These are phyloP conservation scores for Cubamyces sp. DNA, from an alignment of 768 basidiomycete genomes.

Conservation along the genomic window DNA sequence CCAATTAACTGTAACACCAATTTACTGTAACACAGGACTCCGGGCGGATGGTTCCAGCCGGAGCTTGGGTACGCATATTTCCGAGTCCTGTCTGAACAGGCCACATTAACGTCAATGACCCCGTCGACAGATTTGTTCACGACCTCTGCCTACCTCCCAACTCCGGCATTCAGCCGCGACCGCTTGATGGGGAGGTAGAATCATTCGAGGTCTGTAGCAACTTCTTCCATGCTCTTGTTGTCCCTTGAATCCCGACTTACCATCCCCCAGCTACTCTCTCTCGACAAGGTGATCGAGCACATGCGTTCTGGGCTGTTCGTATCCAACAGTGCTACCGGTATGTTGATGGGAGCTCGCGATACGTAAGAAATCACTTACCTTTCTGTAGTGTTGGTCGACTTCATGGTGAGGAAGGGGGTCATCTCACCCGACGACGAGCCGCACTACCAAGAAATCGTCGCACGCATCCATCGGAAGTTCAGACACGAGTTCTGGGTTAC, in stretches of 20 bases:
- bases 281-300: slow-evolving; percentile 62
- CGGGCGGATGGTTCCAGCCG: slow-evolving; percentile 81
- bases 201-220: slow-evolving; percentile 72
- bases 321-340: slow-evolving; percentile 87
- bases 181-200: slow-evolving; percentile 93
- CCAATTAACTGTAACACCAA: not conserved
- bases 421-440: slow-evolving; percentile 90
- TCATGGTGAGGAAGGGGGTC: slow-evolving; percentile 84
- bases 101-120: too few species aligned
- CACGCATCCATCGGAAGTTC: slow-evolving; percentile 73
- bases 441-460: slow-evolving; percentile 75
- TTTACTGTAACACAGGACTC: slow-evolving; percentile 49
- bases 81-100: too few species aligned
- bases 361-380: not conserved
- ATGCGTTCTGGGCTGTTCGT: slow-evolving; percentile 84
- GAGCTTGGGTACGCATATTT: slow-evolving; percentile 67
- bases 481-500: slow-evolving; percentile 49
- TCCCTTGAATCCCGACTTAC: not conserved
- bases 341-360: slow-evolving; percentile 22
- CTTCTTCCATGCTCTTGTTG: too few species aligned
- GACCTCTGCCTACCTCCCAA: slow-evolving; percentile 72
- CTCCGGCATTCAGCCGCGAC: slow-evolving; percentile 58
- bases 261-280: slow-evolving; percentile 58
- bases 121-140: slow-evolving; percentile 69
- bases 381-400: slow-evolving; percentile 79